Conservation (phyloP, 441 rosid genomes). For the Jatropha multifida region DNA sequence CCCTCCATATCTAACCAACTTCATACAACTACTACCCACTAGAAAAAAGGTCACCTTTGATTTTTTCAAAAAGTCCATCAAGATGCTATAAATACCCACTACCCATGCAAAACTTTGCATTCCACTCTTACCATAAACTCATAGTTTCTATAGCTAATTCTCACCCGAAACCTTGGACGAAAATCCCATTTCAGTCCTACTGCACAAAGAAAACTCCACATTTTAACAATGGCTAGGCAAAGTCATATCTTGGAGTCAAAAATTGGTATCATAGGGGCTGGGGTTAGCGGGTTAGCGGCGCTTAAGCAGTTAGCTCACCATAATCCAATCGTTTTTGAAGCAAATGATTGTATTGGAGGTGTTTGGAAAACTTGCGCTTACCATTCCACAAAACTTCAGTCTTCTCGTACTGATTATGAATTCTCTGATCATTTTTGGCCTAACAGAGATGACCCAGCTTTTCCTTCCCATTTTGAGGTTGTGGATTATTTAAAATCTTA, state of each 20-base stretch:
- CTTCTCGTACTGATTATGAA: conserved; percentile 63
- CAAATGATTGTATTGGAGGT: conserved; percentile 70
- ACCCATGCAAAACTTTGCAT: background rate
- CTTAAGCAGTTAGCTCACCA: conserved; percentile 65
- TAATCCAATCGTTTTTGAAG: conserved; percentile 70
- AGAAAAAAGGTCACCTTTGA: background rate
- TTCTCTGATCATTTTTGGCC: conserved; percentile 87
- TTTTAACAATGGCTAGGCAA: conserved; percentile 28
- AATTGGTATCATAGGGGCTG: conserved; percentile 73
- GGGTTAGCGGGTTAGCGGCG: conserved; percentile 79
- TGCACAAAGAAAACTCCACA: background rate
- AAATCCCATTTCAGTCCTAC: background rate
- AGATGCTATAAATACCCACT: conserved; percentile 38
- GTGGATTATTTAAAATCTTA: conserved; percentile 73
- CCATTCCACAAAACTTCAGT: conserved; percentile 75
- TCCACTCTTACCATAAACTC: background rate
- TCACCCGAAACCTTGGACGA: background rate
- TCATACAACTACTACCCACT: conserved; percentile 18
- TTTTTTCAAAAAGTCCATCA: conserved; percentile 19
- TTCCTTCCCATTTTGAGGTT: conserved; percentile 67
- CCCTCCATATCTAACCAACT: conserved; percentile 19
- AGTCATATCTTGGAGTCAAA: conserved; percentile 37
- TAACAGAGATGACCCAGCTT: conserved; percentile 57
- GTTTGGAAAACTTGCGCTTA: conserved; percentile 83
- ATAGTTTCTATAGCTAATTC: background rate